These are phyloP conservation scores for Kwoniella botswanensis DNA, from an alignment of 768 basidiomycete species.

Conservation along the genomic window DNA sequence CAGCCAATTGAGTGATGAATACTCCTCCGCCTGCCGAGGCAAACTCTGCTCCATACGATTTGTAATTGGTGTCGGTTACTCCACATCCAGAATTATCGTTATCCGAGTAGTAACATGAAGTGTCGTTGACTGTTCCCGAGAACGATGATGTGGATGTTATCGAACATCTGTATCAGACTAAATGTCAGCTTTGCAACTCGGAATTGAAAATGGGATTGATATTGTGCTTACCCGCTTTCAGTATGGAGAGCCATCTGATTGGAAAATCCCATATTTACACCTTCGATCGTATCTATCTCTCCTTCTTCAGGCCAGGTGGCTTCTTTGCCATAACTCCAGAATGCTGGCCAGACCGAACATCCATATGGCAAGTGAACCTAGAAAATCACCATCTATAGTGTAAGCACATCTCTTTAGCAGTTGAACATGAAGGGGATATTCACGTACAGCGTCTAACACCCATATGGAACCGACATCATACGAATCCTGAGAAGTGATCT, in stretches of 20 bases:
- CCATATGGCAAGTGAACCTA: slow-evolving; percentile 62
- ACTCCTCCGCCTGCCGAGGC: slow-evolving; percentile 72
- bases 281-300: slow-evolving; percentile 82
- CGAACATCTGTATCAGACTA: slow-evolving; percentile 22
- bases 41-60: slow-evolving; percentile 72
- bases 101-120: slow-evolving; percentile 62
- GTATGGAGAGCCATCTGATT: slow-evolving; percentile 81
- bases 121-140: slow-evolving; percentile 56
- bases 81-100: slow-evolving; percentile 68
- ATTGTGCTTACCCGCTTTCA: slow-evolving; percentile 53
- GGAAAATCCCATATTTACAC: slow-evolving; percentile 69
- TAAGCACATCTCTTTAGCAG: not conserved
- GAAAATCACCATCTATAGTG: not conserved
- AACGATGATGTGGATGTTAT: slow-evolving; percentile 25
- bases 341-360: slow-evolving; percentile 62
- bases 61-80: slow-evolving; percentile 64
- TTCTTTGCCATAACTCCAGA: slow-evolving; percentile 45
- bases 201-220: not conserved
- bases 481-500: slow-evolving; percentile 50
- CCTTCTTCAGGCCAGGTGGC: slow-evolving; percentile 40
- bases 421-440: not conserved
- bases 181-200: too few species aligned
- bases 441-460: slow-evolving; percentile 42
- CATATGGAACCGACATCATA: slow-evolving; percentile 54
- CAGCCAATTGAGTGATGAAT: slow-evolving; percentile 74